Evolutionary conservation across 2,329 filamentous ascomycete species (phyloP).

Genomic region (Cadophora luteo-olivacea): DNA sequence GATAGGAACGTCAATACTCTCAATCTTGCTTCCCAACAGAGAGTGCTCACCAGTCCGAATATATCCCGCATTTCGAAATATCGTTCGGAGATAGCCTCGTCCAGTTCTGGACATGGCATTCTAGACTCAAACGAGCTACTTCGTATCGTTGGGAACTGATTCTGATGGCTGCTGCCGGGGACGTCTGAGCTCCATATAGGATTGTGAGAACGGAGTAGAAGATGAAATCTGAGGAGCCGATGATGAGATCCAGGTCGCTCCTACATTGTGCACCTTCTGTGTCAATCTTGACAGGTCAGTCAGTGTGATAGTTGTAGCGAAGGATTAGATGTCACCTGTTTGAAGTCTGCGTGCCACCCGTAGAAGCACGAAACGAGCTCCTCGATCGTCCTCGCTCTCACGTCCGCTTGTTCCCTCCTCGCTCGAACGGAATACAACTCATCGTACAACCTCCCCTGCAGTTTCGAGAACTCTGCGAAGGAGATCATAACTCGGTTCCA

Average conservation of each 20-base stretch:
- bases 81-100: constrained; percentile 22
- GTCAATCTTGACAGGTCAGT: constrained; percentile 21
- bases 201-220: constrained; percentile 30
- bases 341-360: constrained; percentile 24
- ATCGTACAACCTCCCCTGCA: constrained; percentile 31
- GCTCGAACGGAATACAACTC: constrained; percentile 28
- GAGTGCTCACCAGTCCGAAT: constrained; percentile 27
- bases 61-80: constrained; percentile 25
- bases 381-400: constrained; percentile 23
- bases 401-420: constrained; percentile 16
- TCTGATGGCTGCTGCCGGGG: constrained; percentile 18
- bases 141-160: constrained; percentile 33
- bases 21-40: background rate
- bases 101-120: constrained; percentile 31
- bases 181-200: constrained; percentile 28
- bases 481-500: constrained; percentile 28
- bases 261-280: constrained; percentile 21
- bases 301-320: background rate
- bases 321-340: constrained; percentile 15
- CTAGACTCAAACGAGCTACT: constrained; percentile 27
- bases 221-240: constrained; percentile 29
- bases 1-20: background rate
- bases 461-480: constrained; percentile 23
- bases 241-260: constrained; percentile 27
- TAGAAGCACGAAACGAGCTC: constrained; percentile 21